Percentiles rank a stretch among this genome's conserved stretches.
Conservation (phyloP, 768 basidiomycete species). For the Suillus discolor region DNA sequence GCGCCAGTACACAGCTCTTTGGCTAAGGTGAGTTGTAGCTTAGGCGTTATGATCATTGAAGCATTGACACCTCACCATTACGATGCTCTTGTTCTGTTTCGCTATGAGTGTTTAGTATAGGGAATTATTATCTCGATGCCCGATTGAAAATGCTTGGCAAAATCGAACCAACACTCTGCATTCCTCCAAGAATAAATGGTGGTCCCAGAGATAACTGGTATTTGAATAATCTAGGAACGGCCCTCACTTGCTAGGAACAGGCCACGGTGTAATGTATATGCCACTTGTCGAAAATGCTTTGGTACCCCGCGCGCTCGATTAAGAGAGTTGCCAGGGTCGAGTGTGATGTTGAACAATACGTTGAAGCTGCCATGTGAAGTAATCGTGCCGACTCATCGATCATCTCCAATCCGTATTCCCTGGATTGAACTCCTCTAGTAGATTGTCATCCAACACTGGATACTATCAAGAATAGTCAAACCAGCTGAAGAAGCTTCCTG, state of each 20-base stretch:
- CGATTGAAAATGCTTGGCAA: constrained; percentile 21
- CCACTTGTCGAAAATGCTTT: constrained; percentile 29
- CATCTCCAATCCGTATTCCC: constrained; percentile 32
- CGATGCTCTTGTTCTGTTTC: background rate
- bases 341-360: constrained; percentile 41
- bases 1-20: constrained; percentile 41
- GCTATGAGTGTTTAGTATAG: constrained; percentile 34
- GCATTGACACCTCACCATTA: background rate
- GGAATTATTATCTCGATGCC: background rate
- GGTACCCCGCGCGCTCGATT: constrained; percentile 33
- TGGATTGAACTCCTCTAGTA: constrained; percentile 8
- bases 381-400: constrained; percentile 31
- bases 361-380: constrained; percentile 34
- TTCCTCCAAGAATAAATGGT: constrained; percentile 29
- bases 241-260: too few relatives aligned
- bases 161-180: constrained; percentile 34
- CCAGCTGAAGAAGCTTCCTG: constrained; percentile 20
- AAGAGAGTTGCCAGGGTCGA: constrained; percentile 32
- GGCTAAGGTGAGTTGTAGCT: background rate
- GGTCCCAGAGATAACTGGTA: constrained; percentile 20
- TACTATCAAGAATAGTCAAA: constrained; percentile 40
- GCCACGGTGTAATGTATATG: constrained; percentile 12
- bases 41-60: background rate
- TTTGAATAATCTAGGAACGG: too few relatives aligned
- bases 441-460: constrained; percentile 30